phyloP scores from a whole-genome alignment of 805 yeast genomes.

The Lachancea fermentati region DNA sequence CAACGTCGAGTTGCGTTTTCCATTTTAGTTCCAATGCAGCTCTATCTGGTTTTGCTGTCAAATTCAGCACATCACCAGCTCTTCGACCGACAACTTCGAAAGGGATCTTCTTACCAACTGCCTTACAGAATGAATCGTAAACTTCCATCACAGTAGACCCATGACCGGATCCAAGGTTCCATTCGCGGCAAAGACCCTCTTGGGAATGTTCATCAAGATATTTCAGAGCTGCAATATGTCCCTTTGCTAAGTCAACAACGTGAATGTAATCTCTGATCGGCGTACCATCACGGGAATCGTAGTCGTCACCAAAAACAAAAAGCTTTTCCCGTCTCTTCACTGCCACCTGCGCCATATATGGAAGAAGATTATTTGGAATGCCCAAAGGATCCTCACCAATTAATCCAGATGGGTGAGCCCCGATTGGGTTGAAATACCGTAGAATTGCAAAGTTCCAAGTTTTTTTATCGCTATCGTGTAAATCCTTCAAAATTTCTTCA shows the following conservation, averaged over 20 bases:
- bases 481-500: conserved; percentile 56
- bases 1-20: conserved; percentile 51
- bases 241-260: conserved; percentile 72
- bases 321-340: conserved; percentile 62
- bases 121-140: conserved; percentile 55
- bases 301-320: conserved; percentile 67
- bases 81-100: conserved; percentile 62
- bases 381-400: conserved; percentile 81
- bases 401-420: conserved; percentile 77
- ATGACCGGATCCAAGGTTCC: conserved; percentile 79
- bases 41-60: conserved; percentile 65
- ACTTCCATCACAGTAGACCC: conserved; percentile 79
- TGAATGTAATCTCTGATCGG: conserved; percentile 80
- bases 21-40: conserved; percentile 64
- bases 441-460: conserved; percentile 54
- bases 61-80: conserved; percentile 69
- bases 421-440: conserved; percentile 79
- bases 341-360: conserved; percentile 74
- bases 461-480: conserved; percentile 38
- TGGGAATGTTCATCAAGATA: conserved; percentile 39
- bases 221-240: conserved; percentile 66
- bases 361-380: conserved; percentile 69
- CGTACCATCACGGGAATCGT: conserved; percentile 68
- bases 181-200: conserved; percentile 57
- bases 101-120: conserved; percentile 60